phyloP scores from a whole-genome alignment of 257 asterid genomes.

The Lithospermum erythrorhizon region DNA sequence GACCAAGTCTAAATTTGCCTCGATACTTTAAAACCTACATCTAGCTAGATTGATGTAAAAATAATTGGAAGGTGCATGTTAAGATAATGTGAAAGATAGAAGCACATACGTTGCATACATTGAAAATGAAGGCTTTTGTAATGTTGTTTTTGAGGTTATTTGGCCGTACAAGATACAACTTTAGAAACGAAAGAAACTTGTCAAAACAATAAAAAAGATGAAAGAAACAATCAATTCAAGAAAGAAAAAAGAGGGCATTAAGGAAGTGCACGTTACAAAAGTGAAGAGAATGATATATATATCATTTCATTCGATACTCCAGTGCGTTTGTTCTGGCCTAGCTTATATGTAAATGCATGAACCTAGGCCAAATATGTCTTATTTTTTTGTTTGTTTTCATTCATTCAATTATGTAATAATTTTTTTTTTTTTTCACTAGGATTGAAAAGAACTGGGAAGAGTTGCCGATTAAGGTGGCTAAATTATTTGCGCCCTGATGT shows the following conservation, averaged over 20 bases:
- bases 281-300: not conserved
- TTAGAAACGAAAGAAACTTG: slow-evolving; percentile 9
- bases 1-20: no score
- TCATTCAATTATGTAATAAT: not conserved
- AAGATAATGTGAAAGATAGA: no score
- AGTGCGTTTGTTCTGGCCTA: slow-evolving; percentile 7
- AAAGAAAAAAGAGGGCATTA: not conserved
- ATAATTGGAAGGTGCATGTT: no score
- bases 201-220: slow-evolving; percentile 6
- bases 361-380: slow-evolving; percentile 23
- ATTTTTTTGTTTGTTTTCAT: not conserved
- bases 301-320: slow-evolving; percentile 4
- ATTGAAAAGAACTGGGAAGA: slow-evolving; percentile 67
- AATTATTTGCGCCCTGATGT: slow-evolving; percentile 82
- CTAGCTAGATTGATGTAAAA: no score
- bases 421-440: slow-evolving; percentile 25
- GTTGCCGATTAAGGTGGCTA: slow-evolving; percentile 72
- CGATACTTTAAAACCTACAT: no score
- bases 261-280: not conserved
- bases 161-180: slow-evolving; percentile 21
- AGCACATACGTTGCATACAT: no score
- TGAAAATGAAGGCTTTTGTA: not conserved
- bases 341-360: slow-evolving; percentile 16
- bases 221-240: not conserved
- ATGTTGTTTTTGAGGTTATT: not conserved